Evolutionary conservation across 176 grass and related monocot genomes (phyloP).

Genomic region (Ampelocalamus luodianensis): DNA sequence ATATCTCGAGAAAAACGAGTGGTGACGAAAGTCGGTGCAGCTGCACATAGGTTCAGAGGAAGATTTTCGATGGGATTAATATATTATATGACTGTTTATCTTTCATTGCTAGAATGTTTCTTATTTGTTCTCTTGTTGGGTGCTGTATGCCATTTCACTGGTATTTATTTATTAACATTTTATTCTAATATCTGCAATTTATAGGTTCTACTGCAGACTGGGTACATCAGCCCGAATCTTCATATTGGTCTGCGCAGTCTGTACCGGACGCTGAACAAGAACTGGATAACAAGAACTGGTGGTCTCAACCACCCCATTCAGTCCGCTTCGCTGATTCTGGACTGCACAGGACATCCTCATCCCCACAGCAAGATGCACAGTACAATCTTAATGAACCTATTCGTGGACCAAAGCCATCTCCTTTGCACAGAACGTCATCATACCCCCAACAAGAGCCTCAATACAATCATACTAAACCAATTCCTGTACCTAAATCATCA

Average conservation of each 20-base stretch:
- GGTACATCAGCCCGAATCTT: conserved; percentile 51
- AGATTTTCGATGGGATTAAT: too few relatives aligned
- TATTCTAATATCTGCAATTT: conserved; percentile 38
- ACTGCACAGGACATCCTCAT: conserved; percentile 61
- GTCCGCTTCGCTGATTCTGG: conserved; percentile 38
- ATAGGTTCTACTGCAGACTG: conserved; percentile 68
- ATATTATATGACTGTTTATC: not conserved
- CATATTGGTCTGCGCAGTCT: conserved; percentile 57
- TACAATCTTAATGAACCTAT: conserved; percentile 42
- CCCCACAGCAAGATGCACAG: conserved; percentile 52
- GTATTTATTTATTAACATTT: not conserved
- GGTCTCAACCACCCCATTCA: conserved; percentile 53
- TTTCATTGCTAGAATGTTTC: conserved; percentile 6
- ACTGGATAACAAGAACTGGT: conserved; percentile 52
- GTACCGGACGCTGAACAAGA: conserved; percentile 51
- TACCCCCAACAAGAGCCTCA: conserved; percentile 69
- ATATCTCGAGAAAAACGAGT: too few relatives aligned
- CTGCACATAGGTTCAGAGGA: too few relatives aligned
- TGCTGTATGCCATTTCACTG: not conserved
- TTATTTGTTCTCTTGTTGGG: not conserved
- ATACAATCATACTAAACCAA: conserved; percentile 61
- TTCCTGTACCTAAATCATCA: conserved; percentile 60
- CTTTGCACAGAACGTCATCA: conserved; percentile 61
- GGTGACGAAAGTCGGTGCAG: too few relatives aligned
- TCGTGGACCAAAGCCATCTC: conserved; percentile 50